These are phyloP conservation scores for Chamaecrista fasciculata DNA, from an alignment of 306 rosid species.

Conservation along the genomic window DNA sequence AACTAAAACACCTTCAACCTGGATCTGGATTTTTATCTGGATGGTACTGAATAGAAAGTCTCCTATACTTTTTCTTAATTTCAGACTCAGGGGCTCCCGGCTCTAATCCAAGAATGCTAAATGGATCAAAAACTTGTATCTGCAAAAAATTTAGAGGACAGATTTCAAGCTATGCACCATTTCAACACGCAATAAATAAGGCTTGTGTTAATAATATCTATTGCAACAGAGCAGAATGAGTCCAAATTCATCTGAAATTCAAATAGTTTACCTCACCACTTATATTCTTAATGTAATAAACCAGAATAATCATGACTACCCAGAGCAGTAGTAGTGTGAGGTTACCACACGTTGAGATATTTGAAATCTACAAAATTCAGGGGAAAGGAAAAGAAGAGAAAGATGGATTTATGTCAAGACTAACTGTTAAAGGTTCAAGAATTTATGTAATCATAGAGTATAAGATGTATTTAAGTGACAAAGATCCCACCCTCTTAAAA, in stretches of 20 bases:
- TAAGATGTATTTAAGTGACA: neutral
- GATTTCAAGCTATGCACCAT: slow-evolving; percentile 12
- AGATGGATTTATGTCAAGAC: slow-evolving; percentile 1
- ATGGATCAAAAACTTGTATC: slow-evolving; percentile 90
- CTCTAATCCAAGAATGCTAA: slow-evolving; percentile 78
- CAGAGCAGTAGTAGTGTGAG: slow-evolving; percentile 79
- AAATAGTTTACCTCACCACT: slow-evolving; percentile 70
- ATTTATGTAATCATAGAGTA: neutral
- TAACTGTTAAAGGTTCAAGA: neutral
- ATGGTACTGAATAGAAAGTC: slow-evolving; percentile 85
- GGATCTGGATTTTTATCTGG: slow-evolving; percentile 99
- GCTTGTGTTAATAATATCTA: slow-evolving; percentile 14
- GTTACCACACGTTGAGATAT: slow-evolving; percentile 78
- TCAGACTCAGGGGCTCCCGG: slow-evolving; percentile 71
- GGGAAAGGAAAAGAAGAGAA: neutral
- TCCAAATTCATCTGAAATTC: slow-evolving; percentile 11
- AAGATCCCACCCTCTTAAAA: slow-evolving; percentile 66
- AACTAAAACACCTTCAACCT: slow-evolving; percentile 58
- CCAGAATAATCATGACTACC: slow-evolving; percentile 78
- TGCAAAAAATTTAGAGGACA: slow-evolving; percentile 33
- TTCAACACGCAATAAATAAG: slow-evolving; percentile 9
- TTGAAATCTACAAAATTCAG: slow-evolving; percentile 71
- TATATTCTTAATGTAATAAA: slow-evolving; percentile 82
- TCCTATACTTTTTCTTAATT: slow-evolving; percentile 87
- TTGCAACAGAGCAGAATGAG: neutral